These are phyloP conservation scores for Peterozyma toletana DNA, from an alignment of 805 yeast genomes.

Conservation along the genomic window DNA sequence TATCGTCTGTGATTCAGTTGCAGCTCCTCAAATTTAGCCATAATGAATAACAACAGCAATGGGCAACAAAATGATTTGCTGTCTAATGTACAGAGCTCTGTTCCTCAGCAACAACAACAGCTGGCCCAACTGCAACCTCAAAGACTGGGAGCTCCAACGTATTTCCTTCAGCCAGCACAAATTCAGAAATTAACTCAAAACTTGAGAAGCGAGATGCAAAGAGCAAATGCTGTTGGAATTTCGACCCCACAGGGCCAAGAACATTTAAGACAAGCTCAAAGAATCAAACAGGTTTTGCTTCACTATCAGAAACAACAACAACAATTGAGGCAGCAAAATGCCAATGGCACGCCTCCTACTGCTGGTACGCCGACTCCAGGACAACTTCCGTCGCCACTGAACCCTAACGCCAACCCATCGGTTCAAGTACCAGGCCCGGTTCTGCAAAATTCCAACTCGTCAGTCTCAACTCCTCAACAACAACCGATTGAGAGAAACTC, in stretches of 20 bases:
- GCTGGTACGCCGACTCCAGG: slow-evolving; percentile 9
- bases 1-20: too few relatives aligned
- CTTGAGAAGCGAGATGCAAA: slow-evolving; percentile 48
- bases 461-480: slow-evolving; percentile 23
- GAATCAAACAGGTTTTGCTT: slow-evolving; percentile 52
- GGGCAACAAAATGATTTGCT: neutral
- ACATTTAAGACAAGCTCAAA: slow-evolving; percentile 55
- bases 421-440: slow-evolving; percentile 1
- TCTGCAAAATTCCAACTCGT: neutral
- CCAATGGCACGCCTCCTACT: slow-evolving; percentile 11
- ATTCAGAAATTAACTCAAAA: slow-evolving; percentile 55
- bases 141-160: slow-evolving; percentile 4
- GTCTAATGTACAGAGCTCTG: neutral
- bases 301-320: slow-evolving; percentile 44
- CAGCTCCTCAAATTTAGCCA: neutral
- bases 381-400: slow-evolving; percentile 2
- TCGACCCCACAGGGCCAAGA: slow-evolving; percentile 56
- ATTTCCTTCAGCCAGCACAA: slow-evolving; percentile 35
- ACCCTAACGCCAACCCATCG: neutral
- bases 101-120: slow-evolving; percentile 10
- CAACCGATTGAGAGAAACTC: slow-evolving; percentile 18
- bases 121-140: slow-evolving; percentile 14
- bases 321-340: slow-evolving; percentile 18
- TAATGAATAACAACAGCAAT: neutral
- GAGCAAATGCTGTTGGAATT: slow-evolving; percentile 56